These are phyloP conservation scores for Penicillium crustosum DNA, from an alignment of 2,329 filamentous ascomycete species.

Conservation along the genomic window DNA sequence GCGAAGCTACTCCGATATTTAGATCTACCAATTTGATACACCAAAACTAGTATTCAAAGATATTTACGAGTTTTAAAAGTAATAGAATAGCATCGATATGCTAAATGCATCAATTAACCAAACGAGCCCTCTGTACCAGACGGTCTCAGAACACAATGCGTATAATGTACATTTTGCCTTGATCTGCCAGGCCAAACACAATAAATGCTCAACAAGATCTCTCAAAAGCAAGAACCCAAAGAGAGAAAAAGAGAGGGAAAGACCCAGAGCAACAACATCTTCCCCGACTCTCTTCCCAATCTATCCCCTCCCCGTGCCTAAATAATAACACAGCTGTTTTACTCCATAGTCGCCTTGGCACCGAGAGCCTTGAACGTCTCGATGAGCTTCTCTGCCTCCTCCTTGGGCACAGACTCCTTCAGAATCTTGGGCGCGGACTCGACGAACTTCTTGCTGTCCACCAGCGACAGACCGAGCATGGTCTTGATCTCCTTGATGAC, in stretches of 20 bases:
- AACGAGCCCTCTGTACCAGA: slow-evolving; percentile 25
- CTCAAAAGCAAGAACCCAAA: slow-evolving; percentile 23
- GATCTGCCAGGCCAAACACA: slow-evolving; percentile 25
- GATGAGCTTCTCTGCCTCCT: slow-evolving; percentile 98
- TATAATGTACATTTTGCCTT: slow-evolving; percentile 43
- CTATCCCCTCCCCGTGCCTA: slow-evolving; percentile 10
- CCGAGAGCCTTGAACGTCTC: slow-evolving; percentile 91
- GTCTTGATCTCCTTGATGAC: slow-evolving; percentile 99
- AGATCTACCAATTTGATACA: not conserved
- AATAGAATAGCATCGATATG: slow-evolving; percentile 10
- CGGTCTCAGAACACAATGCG: slow-evolving; percentile 28
- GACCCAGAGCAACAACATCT: not conserved
- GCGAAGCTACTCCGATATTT: not conserved
- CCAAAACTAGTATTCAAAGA: not conserved
- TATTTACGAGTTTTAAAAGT: not conserved
- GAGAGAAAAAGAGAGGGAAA: slow-evolving; percentile 10
- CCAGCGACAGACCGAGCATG: slow-evolving; percentile 89
- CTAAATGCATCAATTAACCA: slow-evolving; percentile 30
- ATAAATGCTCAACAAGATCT: slow-evolving; percentile 20
- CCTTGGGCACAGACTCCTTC: slow-evolving; percentile 99
- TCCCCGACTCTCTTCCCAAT: slow-evolving; percentile 9
- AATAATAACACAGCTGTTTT: slow-evolving; percentile 39
- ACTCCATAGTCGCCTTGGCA: slow-evolving; percentile 88
- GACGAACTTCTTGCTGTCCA: slow-evolving; percentile 99
- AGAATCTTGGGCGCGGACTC: slow-evolving; percentile 96